Base-by-base conservation (phyloP, 352 stramenopile species). In the Phytophthora sansomeana region DNA sequence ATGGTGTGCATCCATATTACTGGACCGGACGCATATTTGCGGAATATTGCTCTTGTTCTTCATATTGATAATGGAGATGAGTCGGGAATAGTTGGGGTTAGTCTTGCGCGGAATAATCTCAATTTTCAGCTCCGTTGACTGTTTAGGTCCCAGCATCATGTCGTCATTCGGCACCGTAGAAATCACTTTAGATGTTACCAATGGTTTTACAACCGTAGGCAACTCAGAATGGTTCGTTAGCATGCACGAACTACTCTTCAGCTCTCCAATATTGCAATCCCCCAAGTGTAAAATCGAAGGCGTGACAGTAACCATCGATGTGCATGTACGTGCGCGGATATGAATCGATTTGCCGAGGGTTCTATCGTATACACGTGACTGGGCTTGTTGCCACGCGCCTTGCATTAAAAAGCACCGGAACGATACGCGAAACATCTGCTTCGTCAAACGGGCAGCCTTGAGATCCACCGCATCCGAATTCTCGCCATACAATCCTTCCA, bases 1-100 rank as follows among this genome's bases (percentile, higher is more conserved):
- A 58, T 96, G 88, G 49, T 97, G 87, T 1, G 89, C 88, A 47
- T 97, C 89, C 89, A 97, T 97, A 65, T 97, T 97, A 76, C 88
- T 95, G 10, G 87, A 96, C 8, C 88, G 86, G 8, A 97, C 88
- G 36, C 88, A 96, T 26, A 97, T 88, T 63, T 95, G 85, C 16
- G 88, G 77, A 17, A 91, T 81, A 43, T 97, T 97, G 58, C 71
- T 78, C 58, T 93, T 93, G 69, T 97, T 97, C 61, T 90, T 94
- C 58, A 92, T 73, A 54, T 97, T 97, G 59, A 95, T 80, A 46
- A 96, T 78, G 2, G 88, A 95, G 32, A 97, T 94, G 14, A 96
- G 63, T 38, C 89, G 78, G 10, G 88, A 92, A 63, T 97, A 97
- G 68, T 96, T 97, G 7, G 85, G 82, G 57, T 97, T 97, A 26